These are phyloP conservation scores for Trichoderma asperelloides DNA, from an alignment of 495 filamentous ascomycete genomes.

Conservation along the genomic window DNA sequence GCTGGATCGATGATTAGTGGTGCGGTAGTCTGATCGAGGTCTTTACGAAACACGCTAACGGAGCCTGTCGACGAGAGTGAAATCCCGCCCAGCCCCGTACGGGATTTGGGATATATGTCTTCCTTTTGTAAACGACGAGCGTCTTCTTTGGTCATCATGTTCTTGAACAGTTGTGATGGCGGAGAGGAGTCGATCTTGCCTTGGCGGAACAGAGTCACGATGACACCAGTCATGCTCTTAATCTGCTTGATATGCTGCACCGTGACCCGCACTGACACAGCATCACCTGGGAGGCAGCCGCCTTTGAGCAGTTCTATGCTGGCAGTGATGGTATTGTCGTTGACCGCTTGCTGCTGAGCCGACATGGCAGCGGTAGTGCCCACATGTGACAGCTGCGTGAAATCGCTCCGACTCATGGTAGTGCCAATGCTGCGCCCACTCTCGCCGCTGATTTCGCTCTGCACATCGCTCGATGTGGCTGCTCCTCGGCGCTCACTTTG, in stretches of 20 bases:
- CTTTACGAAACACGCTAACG: slow-evolving; percentile 85
- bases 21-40: slow-evolving; percentile 76
- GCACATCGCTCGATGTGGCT: slow-evolving; percentile 25
- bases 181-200: slow-evolving; percentile 87
- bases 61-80: slow-evolving; percentile 74
- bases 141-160: slow-evolving; percentile 54
- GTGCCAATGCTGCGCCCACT: slow-evolving; percentile 36
- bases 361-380: slow-evolving; percentile 10
- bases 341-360: slow-evolving; percentile 14
- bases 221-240: slow-evolving; percentile 83
- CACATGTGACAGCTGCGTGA: neutral
- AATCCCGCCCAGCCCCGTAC: slow-evolving; percentile 66
- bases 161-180: slow-evolving; percentile 43
- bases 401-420: neutral
- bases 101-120: slow-evolving; percentile 69
- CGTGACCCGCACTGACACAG: slow-evolving; percentile 65
- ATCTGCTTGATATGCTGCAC: slow-evolving; percentile 81
- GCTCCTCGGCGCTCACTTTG: neutral
- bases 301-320: slow-evolving; percentile 75
- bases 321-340: slow-evolving; percentile 69
- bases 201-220: slow-evolving; percentile 85
- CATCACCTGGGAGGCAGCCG: slow-evolving; percentile 81
- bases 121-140: slow-evolving; percentile 55
- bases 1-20: slow-evolving; percentile 77
- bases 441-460: slow-evolving; percentile 39